Evolutionary conservation across 148 eudicot genomes (phyloP), one percentile per base, ranked within the genome.

Genomic region (Vaccinium darrowii): DNA sequence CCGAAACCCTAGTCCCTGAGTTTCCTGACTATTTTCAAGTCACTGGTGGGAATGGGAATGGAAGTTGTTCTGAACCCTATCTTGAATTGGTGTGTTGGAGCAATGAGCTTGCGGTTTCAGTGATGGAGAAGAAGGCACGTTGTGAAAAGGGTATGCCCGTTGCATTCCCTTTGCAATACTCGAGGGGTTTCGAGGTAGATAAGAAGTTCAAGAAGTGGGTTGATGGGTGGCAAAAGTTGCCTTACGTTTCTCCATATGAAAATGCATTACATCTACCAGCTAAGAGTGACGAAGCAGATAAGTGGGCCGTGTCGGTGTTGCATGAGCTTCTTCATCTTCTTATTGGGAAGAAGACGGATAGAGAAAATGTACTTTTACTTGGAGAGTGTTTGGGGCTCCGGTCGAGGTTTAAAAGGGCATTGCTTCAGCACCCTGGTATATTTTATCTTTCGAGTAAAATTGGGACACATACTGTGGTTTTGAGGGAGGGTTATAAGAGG

Each of bases 361-460:
- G 90, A 89, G 95, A 93, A 43, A 92, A 89, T 85, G 2, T 94
- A 60, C 91, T 94, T 56, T 51, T 69, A 78, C 83, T 93, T 57
- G 99, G 99, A 23, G 94, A 92, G 82, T 90, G 85, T 88, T 86
- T 94, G 87, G 99, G 99, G 49, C 85, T 96, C 81, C 85, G 93
- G 84, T 74, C 94, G 23, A 92, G 99, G 93, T 87, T 94, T 85
- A 93, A 91, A 84, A 92, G 86, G 53, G 95, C 99, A 2, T 78
- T 94, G 87, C 90, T 92, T 84, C 92, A 95, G 63, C 98, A 94
- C 90, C 97, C 98, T 0, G 99, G 97, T 27, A 94, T 96, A 79
- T 96, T 96, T 79, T 96, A 96, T 86, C 86, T 92, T 84, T 96
- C 98, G 9, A 91, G 91, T 85, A 96, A 93, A 85, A 84, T 83